Percentiles rank a stretch among this genome's conserved stretches.
Evolutionary conservation across 306 rosid genomes (phyloP).

Genomic region (Malus asiatica): DNA sequence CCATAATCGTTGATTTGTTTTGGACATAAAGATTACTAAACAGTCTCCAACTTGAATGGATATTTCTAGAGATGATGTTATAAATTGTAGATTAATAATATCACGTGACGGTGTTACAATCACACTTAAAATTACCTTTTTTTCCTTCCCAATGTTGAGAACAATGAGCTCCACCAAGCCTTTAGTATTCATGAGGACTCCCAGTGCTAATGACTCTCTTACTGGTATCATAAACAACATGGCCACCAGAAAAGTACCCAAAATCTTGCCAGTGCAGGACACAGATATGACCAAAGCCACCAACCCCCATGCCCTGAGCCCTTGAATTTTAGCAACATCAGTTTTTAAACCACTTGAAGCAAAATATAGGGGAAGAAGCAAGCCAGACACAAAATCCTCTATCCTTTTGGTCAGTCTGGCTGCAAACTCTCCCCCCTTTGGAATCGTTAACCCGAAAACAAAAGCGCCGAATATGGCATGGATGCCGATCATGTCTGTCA

Average conservation of each 20-base stretch:
- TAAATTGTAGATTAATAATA: not conserved
- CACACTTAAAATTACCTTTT: too few relatives aligned
- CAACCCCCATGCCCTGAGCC: constrained; percentile 6
- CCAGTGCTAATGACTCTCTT: constrained; percentile 63
- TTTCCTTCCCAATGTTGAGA: too few relatives aligned
- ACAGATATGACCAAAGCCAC: constrained; percentile 11
- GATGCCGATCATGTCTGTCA: constrained; percentile 70
- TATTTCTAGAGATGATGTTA: too few relatives aligned
- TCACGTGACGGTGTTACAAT: too few relatives aligned
- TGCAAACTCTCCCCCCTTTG: constrained; percentile 24
- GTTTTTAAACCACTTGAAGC: constrained; percentile 10
- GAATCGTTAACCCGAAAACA: not conserved
- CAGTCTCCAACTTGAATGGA: too few relatives aligned
- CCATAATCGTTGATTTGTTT: too few relatives aligned
- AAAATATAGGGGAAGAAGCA: constrained; percentile 10
- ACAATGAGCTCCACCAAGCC: constrained; percentile 18
- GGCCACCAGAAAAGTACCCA: constrained; percentile 69
- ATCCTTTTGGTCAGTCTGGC: constrained; percentile 22
- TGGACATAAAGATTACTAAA: too few relatives aligned
- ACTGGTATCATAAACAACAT: constrained; percentile 50
- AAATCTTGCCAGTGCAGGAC: constrained; percentile 69
- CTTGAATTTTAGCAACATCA: not conserved
- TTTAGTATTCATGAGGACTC: constrained; percentile 83
- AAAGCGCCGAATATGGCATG: constrained; percentile 68
- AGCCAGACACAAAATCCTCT: not conserved